phyloP scores from a whole-genome alignment of 495 filamentous ascomycete genomes.

The Darksidea phi region DNA sequence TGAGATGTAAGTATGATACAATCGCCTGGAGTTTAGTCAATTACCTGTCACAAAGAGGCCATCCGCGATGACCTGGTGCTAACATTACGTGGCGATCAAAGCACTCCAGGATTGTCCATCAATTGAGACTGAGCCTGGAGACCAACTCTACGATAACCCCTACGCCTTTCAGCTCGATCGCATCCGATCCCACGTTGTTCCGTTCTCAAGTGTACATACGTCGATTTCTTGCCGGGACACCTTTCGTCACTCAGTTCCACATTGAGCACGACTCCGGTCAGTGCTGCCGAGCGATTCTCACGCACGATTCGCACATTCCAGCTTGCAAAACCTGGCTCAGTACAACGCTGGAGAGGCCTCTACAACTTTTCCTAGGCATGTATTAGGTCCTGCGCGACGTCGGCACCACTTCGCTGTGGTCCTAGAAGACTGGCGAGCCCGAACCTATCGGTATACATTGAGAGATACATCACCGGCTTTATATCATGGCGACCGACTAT shows the following conservation, averaged over 20 bases:
- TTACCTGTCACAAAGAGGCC: background rate
- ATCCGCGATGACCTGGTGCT: too few species aligned
- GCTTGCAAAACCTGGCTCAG: background rate
- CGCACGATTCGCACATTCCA: background rate
- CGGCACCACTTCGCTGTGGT: constrained; percentile 22
- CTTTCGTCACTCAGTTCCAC: too few species aligned
- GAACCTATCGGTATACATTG: too few species aligned
- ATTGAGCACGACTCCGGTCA: too few species aligned
- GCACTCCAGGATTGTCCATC: too few species aligned
- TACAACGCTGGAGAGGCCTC: background rate
- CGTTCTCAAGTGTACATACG: too few species aligned
- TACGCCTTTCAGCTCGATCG: too few species aligned
- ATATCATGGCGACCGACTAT: constrained; percentile 40
- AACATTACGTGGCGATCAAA: too few species aligned
- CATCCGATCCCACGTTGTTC: too few species aligned
- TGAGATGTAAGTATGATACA: constrained; percentile 7
- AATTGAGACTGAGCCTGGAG: too few species aligned
- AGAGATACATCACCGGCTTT: background rate
- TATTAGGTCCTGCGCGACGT: constrained; percentile 13
- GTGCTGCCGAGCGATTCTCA: background rate
- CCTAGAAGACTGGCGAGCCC: constrained; percentile 5
- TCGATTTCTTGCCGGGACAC: too few species aligned
- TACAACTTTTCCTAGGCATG: constrained; percentile 23
- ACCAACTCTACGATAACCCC: too few species aligned
- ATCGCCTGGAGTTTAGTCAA: constrained; percentile 1